These are phyloP conservation scores for Kalmusia sp. DNA, from an alignment of 2,329 filamentous ascomycete species.

Conservation along the genomic window DNA sequence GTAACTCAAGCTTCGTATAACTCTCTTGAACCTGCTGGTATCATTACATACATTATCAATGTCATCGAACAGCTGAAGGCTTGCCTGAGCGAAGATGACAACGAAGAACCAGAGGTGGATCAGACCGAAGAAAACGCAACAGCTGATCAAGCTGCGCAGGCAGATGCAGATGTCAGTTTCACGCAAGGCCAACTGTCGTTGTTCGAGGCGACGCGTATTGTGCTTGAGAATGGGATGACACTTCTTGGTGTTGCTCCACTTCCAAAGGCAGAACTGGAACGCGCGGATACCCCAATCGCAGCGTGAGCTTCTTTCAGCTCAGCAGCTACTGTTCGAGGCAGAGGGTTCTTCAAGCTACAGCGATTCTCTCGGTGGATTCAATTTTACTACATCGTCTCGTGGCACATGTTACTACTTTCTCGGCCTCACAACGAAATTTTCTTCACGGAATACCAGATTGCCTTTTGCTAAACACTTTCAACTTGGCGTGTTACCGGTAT, in stretches of 20 bases:
- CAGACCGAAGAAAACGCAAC: not conserved
- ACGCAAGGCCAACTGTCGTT: conserved; percentile 28
- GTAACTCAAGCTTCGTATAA: conserved; percentile 31
- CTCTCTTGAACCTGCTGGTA: conserved; percentile 34
- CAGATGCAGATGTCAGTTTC: conserved; percentile 5
- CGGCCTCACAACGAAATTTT: too few species aligned
- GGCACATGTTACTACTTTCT: too few species aligned
- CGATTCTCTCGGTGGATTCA: too few species aligned
- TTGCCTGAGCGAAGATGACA: conserved; percentile 26
- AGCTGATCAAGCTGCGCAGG: not conserved
- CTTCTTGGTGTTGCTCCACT: conserved; percentile 34
- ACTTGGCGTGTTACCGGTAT: too few species aligned
- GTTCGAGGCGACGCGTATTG: conserved; percentile 35
- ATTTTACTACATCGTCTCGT: too few species aligned
- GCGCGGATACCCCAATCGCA: conserved; percentile 36
- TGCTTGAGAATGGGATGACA: conserved; percentile 39
- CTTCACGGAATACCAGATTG: too few species aligned
- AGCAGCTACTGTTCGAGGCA: not conserved
- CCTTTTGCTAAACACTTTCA: too few species aligned
- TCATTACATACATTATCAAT: conserved; percentile 36
- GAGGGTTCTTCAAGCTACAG: too few species aligned
- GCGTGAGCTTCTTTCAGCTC: conserved; percentile 3
- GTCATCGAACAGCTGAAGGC: conserved; percentile 33
- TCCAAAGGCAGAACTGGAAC: conserved; percentile 15
- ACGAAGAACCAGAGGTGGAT: conserved; percentile 12